phyloP scores from a whole-genome alignment of 495 filamentous ascomycete genomes.

The Hypoxylon trugodes region DNA sequence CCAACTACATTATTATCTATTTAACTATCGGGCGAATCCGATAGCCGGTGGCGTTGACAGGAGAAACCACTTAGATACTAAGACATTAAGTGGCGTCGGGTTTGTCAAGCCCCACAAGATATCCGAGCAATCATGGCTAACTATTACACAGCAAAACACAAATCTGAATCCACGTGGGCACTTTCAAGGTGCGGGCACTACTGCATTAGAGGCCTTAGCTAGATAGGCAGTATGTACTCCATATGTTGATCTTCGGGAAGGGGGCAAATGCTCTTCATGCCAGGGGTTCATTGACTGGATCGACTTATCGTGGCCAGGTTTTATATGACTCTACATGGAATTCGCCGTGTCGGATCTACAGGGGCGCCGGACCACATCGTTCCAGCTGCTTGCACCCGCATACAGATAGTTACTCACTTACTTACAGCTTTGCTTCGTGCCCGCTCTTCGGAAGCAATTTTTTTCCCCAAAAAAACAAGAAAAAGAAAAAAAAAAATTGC shows the following conservation, averaged over 20 bases:
- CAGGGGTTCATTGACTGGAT: slow-evolving; percentile 11
- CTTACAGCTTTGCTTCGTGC: slow-evolving; percentile 15
- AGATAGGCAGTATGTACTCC: slow-evolving; percentile 9
- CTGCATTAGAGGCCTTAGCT: neutral
- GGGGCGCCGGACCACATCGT: slow-evolving; percentile 21
- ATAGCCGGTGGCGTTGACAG: slow-evolving; percentile 85
- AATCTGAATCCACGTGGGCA: slow-evolving; percentile 29
- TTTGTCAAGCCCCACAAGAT: slow-evolving; percentile 76
- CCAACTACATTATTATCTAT: slow-evolving; percentile 93
- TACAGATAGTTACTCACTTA: too few relatives aligned
- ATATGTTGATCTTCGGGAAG: neutral
- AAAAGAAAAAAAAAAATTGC: slow-evolving; percentile 16
- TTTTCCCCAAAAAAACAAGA: too few relatives aligned
- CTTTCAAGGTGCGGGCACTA: neutral
- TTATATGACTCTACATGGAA: slow-evolving; percentile 14
- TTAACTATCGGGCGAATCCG: slow-evolving; percentile 88
- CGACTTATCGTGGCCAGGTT: slow-evolving; percentile 6
- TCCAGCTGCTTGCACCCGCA: slow-evolving; percentile 11
- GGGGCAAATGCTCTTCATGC: neutral
- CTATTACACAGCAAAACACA: slow-evolving; percentile 41
- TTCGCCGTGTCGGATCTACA: slow-evolving; percentile 18
- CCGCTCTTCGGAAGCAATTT: slow-evolving; percentile 20
- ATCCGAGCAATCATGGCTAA: slow-evolving; percentile 24
- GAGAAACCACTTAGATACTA: slow-evolving; percentile 75
- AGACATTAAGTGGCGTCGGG: slow-evolving; percentile 83